These are phyloP conservation scores for Pterocarpus santalinus DNA, from an alignment of 306 rosid species.

Conservation along the genomic window DNA sequence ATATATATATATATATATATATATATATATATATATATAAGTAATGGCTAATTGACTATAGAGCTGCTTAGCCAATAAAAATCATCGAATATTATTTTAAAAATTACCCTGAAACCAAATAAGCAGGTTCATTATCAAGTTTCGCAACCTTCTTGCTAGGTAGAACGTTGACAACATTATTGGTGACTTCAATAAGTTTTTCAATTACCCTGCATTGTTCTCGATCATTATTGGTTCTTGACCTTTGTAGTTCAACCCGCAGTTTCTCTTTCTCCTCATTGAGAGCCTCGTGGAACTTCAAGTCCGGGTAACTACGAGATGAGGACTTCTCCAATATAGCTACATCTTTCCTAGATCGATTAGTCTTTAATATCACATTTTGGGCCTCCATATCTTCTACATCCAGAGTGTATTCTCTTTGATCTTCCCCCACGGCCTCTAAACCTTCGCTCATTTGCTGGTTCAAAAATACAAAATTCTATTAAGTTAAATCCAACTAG, in stretches of 20 bases:
- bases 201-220: conserved; percentile 55
- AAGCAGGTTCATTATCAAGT: conserved; percentile 32
- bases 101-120: conserved; percentile 22
- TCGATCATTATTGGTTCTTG: conserved; percentile 38
- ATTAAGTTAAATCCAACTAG: background rate
- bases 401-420: conserved; percentile 53
- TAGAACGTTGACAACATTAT: conserved; percentile 45
- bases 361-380: conserved; percentile 46
- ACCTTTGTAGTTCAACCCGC: conserved; percentile 38
- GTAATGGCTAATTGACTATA: background rate
- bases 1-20: conserved; percentile 2
- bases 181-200: conserved; percentile 53
- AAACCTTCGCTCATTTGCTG: conserved; percentile 50
- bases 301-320: conserved; percentile 50
- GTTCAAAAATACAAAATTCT: background rate
- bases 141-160: conserved; percentile 37
- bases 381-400: conserved; percentile 54
- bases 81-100: background rate
- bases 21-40: conserved; percentile 6
- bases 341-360: conserved; percentile 50
- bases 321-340: conserved; percentile 48
- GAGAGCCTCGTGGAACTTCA: conserved; percentile 54
- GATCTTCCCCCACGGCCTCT: conserved; percentile 42
- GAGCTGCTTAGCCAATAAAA: background rate
- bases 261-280: conserved; percentile 56